A percentile compares a stretch with the other conserved stretches of the same genome.
Evolutionary conservation across 768 basidiomycete species (phyloP).

Genomic region (Suillus lakei): DNA sequence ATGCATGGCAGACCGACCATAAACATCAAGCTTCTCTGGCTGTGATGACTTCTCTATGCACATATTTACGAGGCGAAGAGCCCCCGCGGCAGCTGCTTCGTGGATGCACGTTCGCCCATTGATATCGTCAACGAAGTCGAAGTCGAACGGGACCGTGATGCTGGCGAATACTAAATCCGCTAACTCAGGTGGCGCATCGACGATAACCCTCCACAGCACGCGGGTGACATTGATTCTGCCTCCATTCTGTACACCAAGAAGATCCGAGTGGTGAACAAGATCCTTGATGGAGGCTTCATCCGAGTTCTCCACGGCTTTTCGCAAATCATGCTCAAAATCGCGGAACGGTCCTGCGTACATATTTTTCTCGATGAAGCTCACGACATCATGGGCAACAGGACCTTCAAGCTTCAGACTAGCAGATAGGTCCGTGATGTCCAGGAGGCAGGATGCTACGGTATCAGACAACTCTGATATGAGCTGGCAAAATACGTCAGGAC

Average conservation of each 20-base stretch:
- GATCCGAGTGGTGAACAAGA: slow-evolving; percentile 71
- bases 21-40: slow-evolving; percentile 81
- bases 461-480: slow-evolving; percentile 96
- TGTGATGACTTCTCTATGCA: slow-evolving; percentile 77
- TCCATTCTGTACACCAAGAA: slow-evolving; percentile 62
- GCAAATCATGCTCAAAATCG: slow-evolving; percentile 88
- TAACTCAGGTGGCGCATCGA: slow-evolving; percentile 76
- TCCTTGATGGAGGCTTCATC: slow-evolving; percentile 68
- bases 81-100: slow-evolving; percentile 88
- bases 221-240: slow-evolving; percentile 77
- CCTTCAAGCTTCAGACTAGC: slow-evolving; percentile 81
- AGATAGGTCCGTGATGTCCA: slow-evolving; percentile 79
- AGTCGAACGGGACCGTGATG: slow-evolving; percentile 77
- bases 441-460: slow-evolving; percentile 81
- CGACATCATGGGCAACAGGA: slow-evolving; percentile 73
- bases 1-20: slow-evolving; percentile 92
- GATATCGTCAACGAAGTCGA: slow-evolving; percentile 93
- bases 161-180: slow-evolving; percentile 77
- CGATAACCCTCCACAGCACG: slow-evolving; percentile 93
- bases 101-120: slow-evolving; percentile 94
- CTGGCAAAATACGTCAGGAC: slow-evolving; percentile 42
- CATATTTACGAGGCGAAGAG: slow-evolving; percentile 73
- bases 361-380: slow-evolving; percentile 67
- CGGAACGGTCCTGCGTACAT: slow-evolving; percentile 74
- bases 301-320: slow-evolving; percentile 69